These are phyloP conservation scores for Phtheirospermum japonicum DNA, from an alignment of 257 asterid species.

Conservation along the genomic window DNA sequence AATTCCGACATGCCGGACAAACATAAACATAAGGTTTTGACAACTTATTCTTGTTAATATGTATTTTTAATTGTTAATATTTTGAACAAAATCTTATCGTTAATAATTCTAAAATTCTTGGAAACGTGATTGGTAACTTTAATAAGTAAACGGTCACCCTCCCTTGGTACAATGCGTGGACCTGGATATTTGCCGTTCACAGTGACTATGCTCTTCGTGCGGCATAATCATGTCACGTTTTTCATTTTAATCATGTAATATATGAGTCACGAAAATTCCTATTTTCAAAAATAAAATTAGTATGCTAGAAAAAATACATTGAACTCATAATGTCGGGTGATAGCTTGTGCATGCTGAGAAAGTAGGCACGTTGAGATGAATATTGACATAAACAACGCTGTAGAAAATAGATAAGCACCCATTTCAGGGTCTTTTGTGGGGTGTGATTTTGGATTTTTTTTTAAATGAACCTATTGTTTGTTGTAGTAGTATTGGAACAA, in stretches of 20 bases:
- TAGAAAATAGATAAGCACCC: conserved; percentile 30
- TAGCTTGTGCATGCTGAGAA: conserved; percentile 36
- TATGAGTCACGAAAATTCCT: too few species aligned
- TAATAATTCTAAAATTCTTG: too few species aligned
- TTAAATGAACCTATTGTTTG: neutral
- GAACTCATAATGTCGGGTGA: conserved; percentile 44
- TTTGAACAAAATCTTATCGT: too few species aligned
- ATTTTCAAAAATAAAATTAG: too few species aligned
- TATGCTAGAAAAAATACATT: conserved; percentile 27
- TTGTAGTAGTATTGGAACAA: neutral
- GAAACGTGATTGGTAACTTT: conserved; percentile 50
- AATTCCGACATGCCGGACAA: too few species aligned
- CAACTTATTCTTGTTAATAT: too few species aligned
- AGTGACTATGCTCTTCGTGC: conserved; percentile 54
- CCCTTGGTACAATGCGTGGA: conserved; percentile 51
- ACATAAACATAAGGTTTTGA: too few species aligned
- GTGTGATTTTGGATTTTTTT: neutral
- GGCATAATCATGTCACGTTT: conserved; percentile 61
- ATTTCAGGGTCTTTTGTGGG: too few species aligned
- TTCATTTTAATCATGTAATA: conserved; percentile 32
- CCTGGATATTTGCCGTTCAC: conserved; percentile 71
- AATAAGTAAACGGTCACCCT: conserved; percentile 60
- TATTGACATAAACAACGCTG: conserved; percentile 21
- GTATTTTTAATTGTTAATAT: too few species aligned
- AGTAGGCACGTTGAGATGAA: conserved; percentile 22